These are phyloP conservation scores for Albizia julibrissin DNA, from an alignment of 306 rosid species.

Conservation along the genomic window DNA sequence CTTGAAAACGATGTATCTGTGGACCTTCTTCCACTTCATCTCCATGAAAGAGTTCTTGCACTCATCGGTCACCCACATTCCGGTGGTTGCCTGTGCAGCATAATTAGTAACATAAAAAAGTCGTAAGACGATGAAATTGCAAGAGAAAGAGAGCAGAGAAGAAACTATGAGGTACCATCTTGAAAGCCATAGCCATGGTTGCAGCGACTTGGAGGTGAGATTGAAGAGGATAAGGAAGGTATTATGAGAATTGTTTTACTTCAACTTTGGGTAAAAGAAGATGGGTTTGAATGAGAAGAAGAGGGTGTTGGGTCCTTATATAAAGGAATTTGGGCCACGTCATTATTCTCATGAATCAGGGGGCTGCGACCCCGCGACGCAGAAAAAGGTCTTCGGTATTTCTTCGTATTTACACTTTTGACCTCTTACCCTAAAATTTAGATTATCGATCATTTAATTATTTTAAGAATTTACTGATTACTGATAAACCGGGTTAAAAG, in stretches of 20 bases:
- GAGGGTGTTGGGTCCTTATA: not conserved
- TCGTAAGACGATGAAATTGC: not conserved
- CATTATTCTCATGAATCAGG: not conserved
- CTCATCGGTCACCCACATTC: slow-evolving; percentile 99
- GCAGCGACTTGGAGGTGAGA: slow-evolving; percentile 20
- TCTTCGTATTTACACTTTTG: slow-evolving; percentile 34
- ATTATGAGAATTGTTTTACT: not conserved
- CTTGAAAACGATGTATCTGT: slow-evolving; percentile 90
- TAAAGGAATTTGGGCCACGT: not conserved
- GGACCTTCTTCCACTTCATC: slow-evolving; percentile 99
- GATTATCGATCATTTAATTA: too few species aligned
- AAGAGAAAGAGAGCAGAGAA: not conserved
- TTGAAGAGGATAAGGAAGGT: slow-evolving; percentile 1
- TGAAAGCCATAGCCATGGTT: slow-evolving; percentile 99
- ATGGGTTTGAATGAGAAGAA: slow-evolving; percentile 13
- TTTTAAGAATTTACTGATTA: too few species aligned
- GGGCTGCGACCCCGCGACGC: not conserved
- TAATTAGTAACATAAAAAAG: not conserved
- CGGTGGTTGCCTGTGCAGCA: slow-evolving; percentile 78
- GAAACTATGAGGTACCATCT: slow-evolving; percentile 59
- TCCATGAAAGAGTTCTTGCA: slow-evolving; percentile 97
- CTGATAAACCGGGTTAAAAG: not conserved
- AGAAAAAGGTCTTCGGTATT: slow-evolving; percentile 20
- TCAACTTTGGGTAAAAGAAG: not conserved
- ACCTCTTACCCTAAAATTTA: slow-evolving; percentile 9